A percentile compares a stretch with the other conserved stretches of the same genome.
phyloP scores from a whole-genome alignment of 768 basidiomycete genomes.

The Tulasnella sp. region DNA sequence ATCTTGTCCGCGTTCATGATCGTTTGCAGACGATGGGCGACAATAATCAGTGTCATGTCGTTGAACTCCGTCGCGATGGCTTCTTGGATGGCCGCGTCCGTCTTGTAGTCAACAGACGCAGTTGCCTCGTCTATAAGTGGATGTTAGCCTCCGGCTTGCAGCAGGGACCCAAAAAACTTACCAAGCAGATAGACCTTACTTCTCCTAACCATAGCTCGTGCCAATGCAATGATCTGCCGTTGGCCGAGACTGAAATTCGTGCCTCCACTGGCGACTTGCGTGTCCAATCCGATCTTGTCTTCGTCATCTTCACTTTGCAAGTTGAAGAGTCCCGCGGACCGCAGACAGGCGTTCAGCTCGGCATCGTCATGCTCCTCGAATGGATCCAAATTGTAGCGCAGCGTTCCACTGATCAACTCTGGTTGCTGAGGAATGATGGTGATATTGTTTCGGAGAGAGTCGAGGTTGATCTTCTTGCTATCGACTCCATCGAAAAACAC shows the following conservation, averaged over 20 bases:
- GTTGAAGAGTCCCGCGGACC: slow-evolving; percentile 49
- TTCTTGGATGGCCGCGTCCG: slow-evolving; percentile 60
- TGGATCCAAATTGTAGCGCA: slow-evolving; percentile 65
- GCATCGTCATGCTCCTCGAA: slow-evolving; percentile 60
- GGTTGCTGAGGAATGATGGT: slow-evolving; percentile 66
- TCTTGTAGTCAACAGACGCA: slow-evolving; percentile 53
- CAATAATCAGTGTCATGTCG: slow-evolving; percentile 58
- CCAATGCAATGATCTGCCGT: slow-evolving; percentile 47
- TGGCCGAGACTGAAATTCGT: slow-evolving; percentile 51
- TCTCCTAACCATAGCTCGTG: slow-evolving; percentile 43
- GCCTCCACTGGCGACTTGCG: slow-evolving; percentile 46
- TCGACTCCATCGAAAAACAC: slow-evolving; percentile 59
- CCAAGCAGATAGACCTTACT: slow-evolving; percentile 38
- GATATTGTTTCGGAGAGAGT: slow-evolving; percentile 59
- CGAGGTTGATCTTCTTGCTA: slow-evolving; percentile 57
- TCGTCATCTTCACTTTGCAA: slow-evolving; percentile 31
- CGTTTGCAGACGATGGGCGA: slow-evolving; percentile 63
- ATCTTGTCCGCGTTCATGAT: slow-evolving; percentile 68
- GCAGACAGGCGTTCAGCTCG: slow-evolving; percentile 54
- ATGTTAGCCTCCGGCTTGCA: not conserved
- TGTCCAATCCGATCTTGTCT: slow-evolving; percentile 42
- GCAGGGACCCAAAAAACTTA: slow-evolving; percentile 12
- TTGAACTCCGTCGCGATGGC: slow-evolving; percentile 55
- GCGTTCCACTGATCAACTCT: slow-evolving; percentile 58
- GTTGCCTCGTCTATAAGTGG: slow-evolving; percentile 34